A percentile compares a stretch with the other conserved stretches of the same genome.
Evolutionary conservation across 2,329 filamentous ascomycete genomes (phyloP).

Genomic region (Trichoderma atrobrunneum): DNA sequence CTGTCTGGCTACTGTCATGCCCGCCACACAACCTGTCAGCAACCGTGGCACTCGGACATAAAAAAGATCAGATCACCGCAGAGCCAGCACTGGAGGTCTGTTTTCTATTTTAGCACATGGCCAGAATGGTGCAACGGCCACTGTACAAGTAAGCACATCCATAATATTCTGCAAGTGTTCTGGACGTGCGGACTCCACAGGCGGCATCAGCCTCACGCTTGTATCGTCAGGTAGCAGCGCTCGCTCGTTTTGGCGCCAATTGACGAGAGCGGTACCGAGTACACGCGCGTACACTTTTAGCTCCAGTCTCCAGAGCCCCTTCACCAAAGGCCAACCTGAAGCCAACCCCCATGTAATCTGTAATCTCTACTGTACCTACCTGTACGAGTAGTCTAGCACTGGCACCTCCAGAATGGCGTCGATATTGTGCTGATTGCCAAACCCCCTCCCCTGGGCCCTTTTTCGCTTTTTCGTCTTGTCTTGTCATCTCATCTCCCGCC

Average conservation of each 20-base stretch:
- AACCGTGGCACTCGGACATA: not conserved
- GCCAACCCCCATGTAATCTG: not conserved
- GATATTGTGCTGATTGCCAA: slow-evolving; percentile 7
- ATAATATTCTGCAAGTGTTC: slow-evolving; percentile 4
- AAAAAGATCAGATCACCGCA: not conserved
- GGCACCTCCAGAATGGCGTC: slow-evolving; percentile 11
- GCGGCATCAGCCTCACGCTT: slow-evolving; percentile 15
- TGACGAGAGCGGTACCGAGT: not conserved
- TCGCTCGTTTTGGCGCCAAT: not conserved
- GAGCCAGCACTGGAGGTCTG: not conserved
- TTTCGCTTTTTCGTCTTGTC: not conserved
- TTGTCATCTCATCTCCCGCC: not conserved
- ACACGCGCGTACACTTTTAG: slow-evolving; percentile 10
- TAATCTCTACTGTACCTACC: not conserved
- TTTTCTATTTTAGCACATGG: not conserved
- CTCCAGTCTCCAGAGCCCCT: not conserved
- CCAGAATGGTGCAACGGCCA: not conserved
- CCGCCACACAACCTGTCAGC: not conserved
- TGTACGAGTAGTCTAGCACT: not conserved
- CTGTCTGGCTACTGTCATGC: not conserved
- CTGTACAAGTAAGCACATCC: not conserved
- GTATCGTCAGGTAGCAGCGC: not conserved
- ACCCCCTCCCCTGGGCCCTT: not conserved
- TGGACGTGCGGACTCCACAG: slow-evolving; percentile 1
- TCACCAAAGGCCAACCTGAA: not conserved